Conservation (phyloP, 345 rosid species). For the Eucalyptus marginata region DNA sequence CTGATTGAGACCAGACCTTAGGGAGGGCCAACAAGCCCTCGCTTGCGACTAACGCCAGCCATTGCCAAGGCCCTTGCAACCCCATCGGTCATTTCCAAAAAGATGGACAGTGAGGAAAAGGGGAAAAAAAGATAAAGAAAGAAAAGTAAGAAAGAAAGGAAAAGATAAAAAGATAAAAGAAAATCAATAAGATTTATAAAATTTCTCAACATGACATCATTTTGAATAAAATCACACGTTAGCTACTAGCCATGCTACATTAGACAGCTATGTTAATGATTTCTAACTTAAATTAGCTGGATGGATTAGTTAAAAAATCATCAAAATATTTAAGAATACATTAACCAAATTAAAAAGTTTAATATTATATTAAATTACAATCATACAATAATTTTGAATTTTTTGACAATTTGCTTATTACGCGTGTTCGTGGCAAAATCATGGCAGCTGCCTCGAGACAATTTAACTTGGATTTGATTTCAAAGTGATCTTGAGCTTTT, state of each 20-base stretch:
- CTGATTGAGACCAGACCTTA: background rate
- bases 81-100: background rate
- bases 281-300: background rate
- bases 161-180: background rate
- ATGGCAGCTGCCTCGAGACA: background rate
- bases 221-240: background rate
- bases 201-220: background rate
- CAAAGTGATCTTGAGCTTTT: background rate
- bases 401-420: background rate
- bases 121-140: background rate
- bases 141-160: background rate
- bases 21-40: background rate
- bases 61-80: background rate
- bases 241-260: fast-evolving
- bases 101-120: background rate
- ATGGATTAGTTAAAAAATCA: background rate
- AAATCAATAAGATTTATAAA: background rate
- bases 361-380: background rate
- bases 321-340: background rate
- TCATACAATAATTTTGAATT: background rate
- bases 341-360: background rate
- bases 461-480: background rate
- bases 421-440: background rate
- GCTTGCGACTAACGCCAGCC: no score
- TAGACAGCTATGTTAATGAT: background rate